Conservation (phyloP, 2,329 filamentous ascomycete species). For the Penicillium griseofulvum region DNA sequence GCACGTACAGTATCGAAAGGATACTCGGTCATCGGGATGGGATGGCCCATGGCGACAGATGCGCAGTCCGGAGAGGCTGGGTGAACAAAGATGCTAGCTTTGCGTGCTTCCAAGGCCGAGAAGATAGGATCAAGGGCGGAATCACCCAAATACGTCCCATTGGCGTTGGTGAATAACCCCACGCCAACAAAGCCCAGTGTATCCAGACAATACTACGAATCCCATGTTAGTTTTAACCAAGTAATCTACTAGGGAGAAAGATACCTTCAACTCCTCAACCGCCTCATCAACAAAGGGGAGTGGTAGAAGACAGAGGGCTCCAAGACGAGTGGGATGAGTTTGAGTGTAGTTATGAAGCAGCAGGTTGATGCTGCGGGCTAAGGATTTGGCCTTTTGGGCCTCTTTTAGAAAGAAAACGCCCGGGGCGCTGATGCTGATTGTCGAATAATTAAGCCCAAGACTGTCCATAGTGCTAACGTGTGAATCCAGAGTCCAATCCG, state of each 20-base stretch:
- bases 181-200: constrained; percentile 4
- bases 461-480: constrained; percentile 7
- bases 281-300: constrained; percentile 6
- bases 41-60: constrained; percentile 7
- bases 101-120: background rate
- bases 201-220: constrained; percentile 2
- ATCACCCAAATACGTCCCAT: constrained; percentile 5
- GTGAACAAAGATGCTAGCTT: constrained; percentile 7
- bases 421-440: constrained; percentile 7
- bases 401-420: constrained; percentile 7
- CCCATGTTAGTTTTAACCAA: background rate
- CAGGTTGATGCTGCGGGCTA: constrained; percentile 8
- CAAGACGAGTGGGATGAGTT: constrained; percentile 4
- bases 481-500: constrained; percentile 7
- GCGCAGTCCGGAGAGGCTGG: constrained; percentile 6
- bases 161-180: constrained; percentile 6
- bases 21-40: constrained; percentile 25
- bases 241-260: background rate
- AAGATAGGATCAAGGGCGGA: constrained; percentile 1
- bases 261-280: constrained; percentile 3
- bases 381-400: constrained; percentile 1
- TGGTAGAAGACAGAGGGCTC: constrained; percentile 10
- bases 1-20: constrained; percentile 27
- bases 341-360: constrained; percentile 3
- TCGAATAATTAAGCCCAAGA: constrained; percentile 9